Evolutionary conservation across 1,139 yeast genomes (phyloP), one percentile per base, ranked within the genome.

Genomic region (Candida freyschussii): DNA sequence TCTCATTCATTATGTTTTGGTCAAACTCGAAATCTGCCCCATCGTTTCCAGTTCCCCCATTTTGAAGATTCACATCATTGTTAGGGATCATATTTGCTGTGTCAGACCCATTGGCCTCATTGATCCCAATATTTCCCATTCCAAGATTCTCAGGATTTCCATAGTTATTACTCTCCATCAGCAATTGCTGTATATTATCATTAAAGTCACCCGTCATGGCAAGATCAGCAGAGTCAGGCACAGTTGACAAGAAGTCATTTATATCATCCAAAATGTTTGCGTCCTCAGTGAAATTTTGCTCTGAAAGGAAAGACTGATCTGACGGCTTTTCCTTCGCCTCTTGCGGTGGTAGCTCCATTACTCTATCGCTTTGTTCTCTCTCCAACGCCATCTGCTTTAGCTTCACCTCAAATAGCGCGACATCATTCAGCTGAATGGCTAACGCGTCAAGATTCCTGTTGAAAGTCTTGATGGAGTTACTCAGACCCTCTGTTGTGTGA

Each of bases 391-490:
- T 34, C 18, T 41, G 37, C 25, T 44, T 41, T 1, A 50, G 26
- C 21, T 41, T 47, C 7, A 29, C 13, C 23, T 47, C 39, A 17
- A 48, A 44, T 13, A 48, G 12, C 2, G 43, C 29, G 3, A 51
- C 36, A 18, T 48, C 51, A 13, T 41, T 43, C n/a, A 50, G 37
- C 22, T 50, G 55, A n/a, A 50, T 36, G 13, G 39, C 22, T 15
- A 50, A 15, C 7, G 36, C 27, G 25, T 51, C 52, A 14, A 51
- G 29, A 7, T 40, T 38, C 7, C 44, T 48, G 36, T 60, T 59
- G 38, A 60, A 61, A 3, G 36, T 37, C 18, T 45, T 47, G 4
- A 58, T 54, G 14, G 62, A 58, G 3, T 32, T 29, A 13, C 52
- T 44, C 14, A 61, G 45, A 16, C 43, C 22, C 40, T 26, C 17